Base-by-base conservation (phyloP, 2,329 filamentous ascomycete species). In the Claviceps fusiformis region DNA sequence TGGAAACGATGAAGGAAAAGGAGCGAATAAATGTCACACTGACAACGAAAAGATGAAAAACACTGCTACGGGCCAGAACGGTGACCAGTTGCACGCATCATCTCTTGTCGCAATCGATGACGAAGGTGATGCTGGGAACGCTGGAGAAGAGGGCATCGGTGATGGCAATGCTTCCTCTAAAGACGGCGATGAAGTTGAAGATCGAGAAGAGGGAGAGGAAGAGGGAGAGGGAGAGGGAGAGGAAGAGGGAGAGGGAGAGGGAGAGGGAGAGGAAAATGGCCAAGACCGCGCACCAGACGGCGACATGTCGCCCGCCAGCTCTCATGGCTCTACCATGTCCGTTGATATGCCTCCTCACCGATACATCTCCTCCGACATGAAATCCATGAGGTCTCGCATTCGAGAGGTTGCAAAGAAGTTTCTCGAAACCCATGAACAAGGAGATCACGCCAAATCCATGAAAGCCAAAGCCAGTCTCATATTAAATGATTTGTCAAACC, bases 401-500 rank as follows among this genome's bases (percentile, higher is more conserved):
- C 82, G 84, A 17, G 73, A 82, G 37, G 80, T 86, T 56, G 91
- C 93, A 0, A 88, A 87, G 68, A 86, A 81, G 54, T 96, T 98
- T 66, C 72, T 97, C 41, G 85, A 91, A 56, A 76, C 80, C 0
- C 90, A 97, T 60, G 90, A 96, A 67, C 83, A 81, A 3, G 84
- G 89, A 59, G 82, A 85, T 58, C 78, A 79, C 59, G 83, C 84
- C 19, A 85, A 83, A 63, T 75, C 76, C 8, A 85, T 95, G 77
- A 88, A 87, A 65, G 80, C 84, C 55, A 91, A 91, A 68, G 92
- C 93, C 0, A 75, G 77, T 0, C 78, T 82, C 55, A 95, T 95
- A 31, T 74, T 97, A 31, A 75, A 80, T 3, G 81, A 86, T 58
- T 74, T 98, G 37, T 86, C 86, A 59, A 71, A 71, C 1, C 73